phyloP scores from a whole-genome alignment of 768 basidiomycete species.

The Gautieria morchelliformis region DNA sequence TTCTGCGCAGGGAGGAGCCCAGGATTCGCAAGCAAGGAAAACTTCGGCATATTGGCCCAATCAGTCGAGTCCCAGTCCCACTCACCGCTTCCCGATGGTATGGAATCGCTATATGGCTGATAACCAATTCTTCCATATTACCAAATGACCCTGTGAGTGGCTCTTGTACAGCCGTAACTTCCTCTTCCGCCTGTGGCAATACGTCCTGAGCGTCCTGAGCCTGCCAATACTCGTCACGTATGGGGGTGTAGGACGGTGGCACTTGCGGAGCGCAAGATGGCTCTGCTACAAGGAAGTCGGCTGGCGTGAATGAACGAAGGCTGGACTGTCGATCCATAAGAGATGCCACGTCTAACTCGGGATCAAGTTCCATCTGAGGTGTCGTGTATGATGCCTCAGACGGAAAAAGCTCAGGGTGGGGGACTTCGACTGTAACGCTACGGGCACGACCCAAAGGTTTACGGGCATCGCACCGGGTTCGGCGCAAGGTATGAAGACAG shows the following conservation, averaged over 20 bases:
- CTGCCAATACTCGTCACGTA: neutral
- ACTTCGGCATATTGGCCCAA: no score
- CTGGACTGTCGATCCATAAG: neutral
- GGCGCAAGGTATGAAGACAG: constrained; percentile 1
- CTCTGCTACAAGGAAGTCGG: neutral
- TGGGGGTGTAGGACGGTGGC: neutral
- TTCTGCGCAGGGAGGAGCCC: no score
- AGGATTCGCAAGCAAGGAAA: no score
- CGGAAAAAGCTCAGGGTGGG: no score
- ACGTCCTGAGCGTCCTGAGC: neutral
- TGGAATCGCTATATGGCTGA: neutral
- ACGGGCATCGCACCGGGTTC: neutral
- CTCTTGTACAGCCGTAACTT: neutral
- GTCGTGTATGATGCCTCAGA: no score
- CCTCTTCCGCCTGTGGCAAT: neutral
- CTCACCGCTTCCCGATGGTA: neutral
- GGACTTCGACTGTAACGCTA: no score
- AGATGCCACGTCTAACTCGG: neutral
- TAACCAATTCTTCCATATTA: neutral
- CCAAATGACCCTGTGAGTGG: no score
- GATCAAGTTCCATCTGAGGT: neutral
- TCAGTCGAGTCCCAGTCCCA: no score
- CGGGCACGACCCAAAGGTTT: no score
- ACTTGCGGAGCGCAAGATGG: neutral
- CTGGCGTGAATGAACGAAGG: neutral